These are phyloP conservation scores for Silene coronaria DNA, from an alignment of 179 eudicot genomes.

Conservation along the genomic window DNA sequence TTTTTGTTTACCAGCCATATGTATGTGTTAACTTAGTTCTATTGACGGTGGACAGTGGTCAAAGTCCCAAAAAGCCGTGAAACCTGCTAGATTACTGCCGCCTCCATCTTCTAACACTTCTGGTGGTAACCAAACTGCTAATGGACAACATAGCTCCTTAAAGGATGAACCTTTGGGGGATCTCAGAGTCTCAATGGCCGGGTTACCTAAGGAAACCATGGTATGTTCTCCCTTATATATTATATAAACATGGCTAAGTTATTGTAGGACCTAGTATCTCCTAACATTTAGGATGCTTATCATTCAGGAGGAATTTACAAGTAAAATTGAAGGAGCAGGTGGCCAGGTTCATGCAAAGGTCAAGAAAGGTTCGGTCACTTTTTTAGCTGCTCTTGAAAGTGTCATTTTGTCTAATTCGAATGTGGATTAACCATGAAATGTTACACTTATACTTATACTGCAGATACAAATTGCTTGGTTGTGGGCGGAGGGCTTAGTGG, in stretches of 20 bases:
- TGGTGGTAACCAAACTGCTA: constrained; percentile 42
- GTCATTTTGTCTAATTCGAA: neutral
- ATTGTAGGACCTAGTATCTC: neutral
- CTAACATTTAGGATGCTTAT: constrained; percentile 1
- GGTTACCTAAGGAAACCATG: constrained; percentile 49
- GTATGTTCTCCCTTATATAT: constrained; percentile 29
- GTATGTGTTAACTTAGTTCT: constrained; percentile 15
- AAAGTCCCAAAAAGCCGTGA: constrained; percentile 61
- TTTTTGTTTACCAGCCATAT: neutral
- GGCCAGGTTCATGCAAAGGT: constrained; percentile 70
- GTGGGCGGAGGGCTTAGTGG: constrained; percentile 47
- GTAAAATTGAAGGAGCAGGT: constrained; percentile 65
- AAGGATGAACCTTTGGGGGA: constrained; percentile 58
- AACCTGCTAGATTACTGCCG: constrained; percentile 62
- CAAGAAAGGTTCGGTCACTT: constrained; percentile 55
- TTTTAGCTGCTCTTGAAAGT: neutral
- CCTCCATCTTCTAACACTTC: constrained; percentile 40
- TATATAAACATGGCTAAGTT: neutral
- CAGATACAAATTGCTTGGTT: constrained; percentile 90
- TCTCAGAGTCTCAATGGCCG: constrained; percentile 60
- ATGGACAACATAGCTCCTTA: constrained; percentile 37
- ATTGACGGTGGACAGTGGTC: constrained; percentile 59
- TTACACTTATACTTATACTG: constrained; percentile 19
- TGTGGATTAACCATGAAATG: neutral
- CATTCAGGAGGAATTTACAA: constrained; percentile 62